Evolutionary conservation across 2,329 filamentous ascomycete genomes (phyloP), one percentile per base, ranked within the genome.

Genomic region (Neoarthrinium moseri): DNA sequence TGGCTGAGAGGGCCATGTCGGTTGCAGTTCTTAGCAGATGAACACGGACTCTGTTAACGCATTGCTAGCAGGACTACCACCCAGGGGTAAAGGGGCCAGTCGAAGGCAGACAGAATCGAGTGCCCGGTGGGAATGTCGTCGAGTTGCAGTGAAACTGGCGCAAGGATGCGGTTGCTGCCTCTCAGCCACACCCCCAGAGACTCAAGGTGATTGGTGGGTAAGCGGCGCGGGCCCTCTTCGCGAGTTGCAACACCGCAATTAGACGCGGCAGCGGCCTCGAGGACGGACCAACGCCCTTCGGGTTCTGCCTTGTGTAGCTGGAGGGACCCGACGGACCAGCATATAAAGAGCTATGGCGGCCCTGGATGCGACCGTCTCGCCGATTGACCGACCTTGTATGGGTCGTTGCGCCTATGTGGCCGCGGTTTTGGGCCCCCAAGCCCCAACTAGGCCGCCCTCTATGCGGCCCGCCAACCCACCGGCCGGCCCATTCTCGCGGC

Each of bases 301-400:
- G 23, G 20, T 51, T 57, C 55, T 56, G 56, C 53, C 54, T 56
- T 56, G 56, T 46, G 21, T 23, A 40, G 24, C 23, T 29, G 22
- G 37, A 45, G 44, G 21, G 43, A 30, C 15, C 44, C 45, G 34
- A 43, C 43, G 45, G 29, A 46, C 46, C 40, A 46, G 54, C 51
- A 58, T 61, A 63, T 60, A 62, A 61, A 58, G 50, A 51, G 47
- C 51, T 52, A 45, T 44, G 49, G 43, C 47, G 49, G 41, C 57
- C 55, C 42, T 52, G 42, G 42, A 52, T 59, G 54, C 52, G 51
- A 54, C 56, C 50, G 21, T 36, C 44, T 45, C 44, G 44, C 46
- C 38, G 41, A 49, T 47, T 33, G 42, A 45, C 41, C 41, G 36
- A 33, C 43, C 47, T 50, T 43, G n/a, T 35, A 33, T 33, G 43